Percentiles rank a stretch among this genome's conserved stretches.
These are phyloP conservation scores for Colletotrichum neosansevieriae DNA, from an alignment of 2,329 filamentous ascomycete species.

Conservation along the genomic window DNA sequence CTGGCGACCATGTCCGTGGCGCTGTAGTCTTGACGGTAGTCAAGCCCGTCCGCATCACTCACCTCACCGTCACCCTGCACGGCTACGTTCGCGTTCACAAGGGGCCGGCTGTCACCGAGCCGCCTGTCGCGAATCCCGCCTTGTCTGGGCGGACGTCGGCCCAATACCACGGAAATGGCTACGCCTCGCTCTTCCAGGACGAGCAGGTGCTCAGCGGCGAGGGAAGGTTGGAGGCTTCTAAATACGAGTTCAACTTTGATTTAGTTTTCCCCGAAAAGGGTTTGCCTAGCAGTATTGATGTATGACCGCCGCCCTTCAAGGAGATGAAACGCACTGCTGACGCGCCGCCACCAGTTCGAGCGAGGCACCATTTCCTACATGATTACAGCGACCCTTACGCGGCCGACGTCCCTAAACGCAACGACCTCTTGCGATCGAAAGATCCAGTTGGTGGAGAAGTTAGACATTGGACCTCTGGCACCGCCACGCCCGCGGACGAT, in stretches of 20 bases:
- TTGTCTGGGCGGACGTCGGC: slow-evolving; percentile 52
- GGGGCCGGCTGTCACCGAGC: slow-evolving; percentile 69
- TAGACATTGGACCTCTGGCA: slow-evolving; percentile 83
- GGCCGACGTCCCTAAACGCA: slow-evolving; percentile 86
- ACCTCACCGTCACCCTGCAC: slow-evolving; percentile 82
- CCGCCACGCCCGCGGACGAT: slow-evolving; percentile 85
- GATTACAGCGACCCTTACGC: slow-evolving; percentile 88
- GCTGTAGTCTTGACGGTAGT: slow-evolving; percentile 78
- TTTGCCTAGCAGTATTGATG: slow-evolving; percentile 93
- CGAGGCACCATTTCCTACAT: slow-evolving; percentile 93
- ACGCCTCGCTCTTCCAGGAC: slow-evolving; percentile 85
- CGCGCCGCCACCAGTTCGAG: slow-evolving; percentile 77
- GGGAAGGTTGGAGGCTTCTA: slow-evolving; percentile 78
- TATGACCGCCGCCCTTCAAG: slow-evolving; percentile 55
- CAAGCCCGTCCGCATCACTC: slow-evolving; percentile 82
- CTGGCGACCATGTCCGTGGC: slow-evolving; percentile 80
- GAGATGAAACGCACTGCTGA: slow-evolving; percentile 17
- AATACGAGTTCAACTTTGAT: slow-evolving; percentile 85
- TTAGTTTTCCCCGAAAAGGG: slow-evolving; percentile 76
- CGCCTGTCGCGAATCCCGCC: slow-evolving; percentile 58
- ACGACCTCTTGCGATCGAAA: slow-evolving; percentile 85
- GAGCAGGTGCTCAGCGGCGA: slow-evolving; percentile 85
- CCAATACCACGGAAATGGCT: slow-evolving; percentile 79
- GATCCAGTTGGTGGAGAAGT: slow-evolving; percentile 81
- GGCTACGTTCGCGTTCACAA: slow-evolving; percentile 86